Conservation (phyloP, 352 stramenopile species). For the Phytophthora constricta region DNA sequence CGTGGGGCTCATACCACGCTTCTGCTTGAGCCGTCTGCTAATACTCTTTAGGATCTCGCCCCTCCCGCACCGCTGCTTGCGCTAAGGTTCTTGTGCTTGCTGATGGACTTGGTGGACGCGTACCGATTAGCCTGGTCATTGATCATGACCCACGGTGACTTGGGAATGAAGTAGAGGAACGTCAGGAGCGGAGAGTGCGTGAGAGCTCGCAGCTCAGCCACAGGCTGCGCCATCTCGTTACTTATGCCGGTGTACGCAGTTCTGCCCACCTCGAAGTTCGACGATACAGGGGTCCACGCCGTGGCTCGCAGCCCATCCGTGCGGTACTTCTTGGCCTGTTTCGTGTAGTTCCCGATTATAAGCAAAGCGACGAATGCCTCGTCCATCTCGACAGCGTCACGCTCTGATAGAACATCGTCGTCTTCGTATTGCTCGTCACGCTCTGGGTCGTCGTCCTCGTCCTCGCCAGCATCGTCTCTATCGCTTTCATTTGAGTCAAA, state of each 20-base stretch:
- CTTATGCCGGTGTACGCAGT: neutral
- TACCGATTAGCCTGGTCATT: slow-evolving; percentile 26
- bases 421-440: no score
- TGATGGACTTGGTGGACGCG: slow-evolving; percentile 18
- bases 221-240: neutral
- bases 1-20: neutral
- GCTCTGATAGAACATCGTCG: neutral
- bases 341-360: neutral
- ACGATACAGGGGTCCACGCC: slow-evolving; percentile 8
- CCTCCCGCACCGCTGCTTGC: neutral
- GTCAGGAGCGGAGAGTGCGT: slow-evolving; percentile 5
- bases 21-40: slow-evolving; percentile 15
- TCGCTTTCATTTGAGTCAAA: neutral
- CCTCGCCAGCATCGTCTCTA: neutral
- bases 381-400: no score
- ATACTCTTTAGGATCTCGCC: slow-evolving; percentile 7
- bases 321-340: neutral
- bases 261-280: neutral
- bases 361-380: slow-evolving; percentile 7
- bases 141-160: slow-evolving; percentile 11
- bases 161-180: slow-evolving; percentile 37
- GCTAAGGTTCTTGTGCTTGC: neutral
- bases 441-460: neutral
- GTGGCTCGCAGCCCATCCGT: neutral
- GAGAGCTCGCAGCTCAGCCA: neutral